These are phyloP conservation scores for Sergeia podlipaevii DNA, from an alignment of 208 protist species.

Conservation along the genomic window DNA sequence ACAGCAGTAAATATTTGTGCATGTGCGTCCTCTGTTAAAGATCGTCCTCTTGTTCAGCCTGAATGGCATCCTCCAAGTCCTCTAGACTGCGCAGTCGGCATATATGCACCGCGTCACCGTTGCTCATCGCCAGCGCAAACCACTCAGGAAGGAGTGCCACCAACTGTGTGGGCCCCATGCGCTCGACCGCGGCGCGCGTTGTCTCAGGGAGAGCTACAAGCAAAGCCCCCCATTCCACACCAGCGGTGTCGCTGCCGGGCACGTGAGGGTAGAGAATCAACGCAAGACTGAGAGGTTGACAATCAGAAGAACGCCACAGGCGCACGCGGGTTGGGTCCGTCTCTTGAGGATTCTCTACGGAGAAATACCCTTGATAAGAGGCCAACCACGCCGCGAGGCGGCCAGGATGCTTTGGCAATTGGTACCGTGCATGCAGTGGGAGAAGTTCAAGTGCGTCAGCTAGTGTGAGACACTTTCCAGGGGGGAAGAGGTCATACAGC, in stretches of 20 bases:
- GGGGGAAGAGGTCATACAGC: conserved; percentile 68
- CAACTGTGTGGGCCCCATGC: conserved; percentile 35
- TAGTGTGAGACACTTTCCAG: conserved; percentile 42
- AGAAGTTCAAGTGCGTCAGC: conserved; percentile 54
- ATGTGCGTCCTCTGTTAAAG: no score
- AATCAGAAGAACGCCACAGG: conserved; percentile 53
- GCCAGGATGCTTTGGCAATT: conserved; percentile 39
- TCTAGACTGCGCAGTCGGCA: conserved; percentile 19
- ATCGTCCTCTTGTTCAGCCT: conserved; percentile 15
- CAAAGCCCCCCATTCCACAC: conserved; percentile 18
- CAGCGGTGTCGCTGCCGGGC: conserved; percentile 11
- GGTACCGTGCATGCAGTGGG: conserved; percentile 33
- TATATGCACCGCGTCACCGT: conserved; percentile 3
- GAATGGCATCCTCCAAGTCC: conserved; percentile 37
- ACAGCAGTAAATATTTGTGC: no score
- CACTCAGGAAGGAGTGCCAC: conserved; percentile 47
- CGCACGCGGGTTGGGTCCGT: conserved; percentile 38
- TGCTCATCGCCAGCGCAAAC: conserved; percentile 26
- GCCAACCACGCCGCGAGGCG: conserved; percentile 58
- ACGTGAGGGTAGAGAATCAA: conserved; percentile 45
- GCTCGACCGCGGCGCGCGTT: conserved; percentile 24
- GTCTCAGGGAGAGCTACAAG: conserved; percentile 27
- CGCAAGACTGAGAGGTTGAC: conserved; percentile 61
- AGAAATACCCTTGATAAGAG: conserved; percentile 55
- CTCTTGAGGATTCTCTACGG: conserved; percentile 52